These are phyloP conservation scores for Biscogniauxia mediterranea DNA, from an alignment of 2,329 filamentous ascomycete species.

Conservation along the genomic window DNA sequence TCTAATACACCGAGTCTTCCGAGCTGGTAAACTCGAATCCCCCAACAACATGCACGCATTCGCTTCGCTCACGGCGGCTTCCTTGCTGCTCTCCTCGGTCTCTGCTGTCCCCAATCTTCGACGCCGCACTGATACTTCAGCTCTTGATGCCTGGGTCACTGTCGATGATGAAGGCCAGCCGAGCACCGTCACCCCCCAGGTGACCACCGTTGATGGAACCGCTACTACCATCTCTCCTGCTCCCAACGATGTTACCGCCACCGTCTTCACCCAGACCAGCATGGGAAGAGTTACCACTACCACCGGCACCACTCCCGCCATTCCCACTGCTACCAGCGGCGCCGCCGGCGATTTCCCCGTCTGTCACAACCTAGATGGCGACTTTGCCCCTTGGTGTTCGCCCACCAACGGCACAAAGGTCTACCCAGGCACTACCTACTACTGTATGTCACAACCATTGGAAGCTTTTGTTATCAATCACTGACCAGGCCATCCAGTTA, in stretches of 20 bases:
- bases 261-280: constrained; percentile 35
- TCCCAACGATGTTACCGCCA: constrained; percentile 42
- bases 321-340: constrained; percentile 35
- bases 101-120: constrained; percentile 26
- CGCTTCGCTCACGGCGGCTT: constrained; percentile 18
- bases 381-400: constrained; percentile 50
- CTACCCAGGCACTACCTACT: constrained; percentile 48
- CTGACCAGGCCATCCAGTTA: constrained; percentile 40
- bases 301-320: constrained; percentile 46
- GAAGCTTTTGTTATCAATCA: not conserved
- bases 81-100: constrained; percentile 25
- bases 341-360: constrained; percentile 48
- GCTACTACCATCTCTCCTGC: constrained; percentile 39
- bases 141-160: constrained; percentile 50
- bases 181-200: constrained; percentile 48
- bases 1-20: not conserved
- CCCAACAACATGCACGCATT: constrained; percentile 21
- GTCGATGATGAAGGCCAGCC: constrained; percentile 48
- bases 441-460: constrained; percentile 36
- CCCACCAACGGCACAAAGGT: constrained; percentile 45
- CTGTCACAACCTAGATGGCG: constrained; percentile 48
- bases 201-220: constrained; percentile 46
- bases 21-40: constrained; percentile 6
- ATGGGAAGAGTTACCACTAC: constrained; percentile 29
- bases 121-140: constrained; percentile 27